A percentile compares a stretch with the other conserved stretches of the same genome.
phyloP scores from a whole-genome alignment of 495 filamentous ascomycete species.

The Podospora australis region DNA sequence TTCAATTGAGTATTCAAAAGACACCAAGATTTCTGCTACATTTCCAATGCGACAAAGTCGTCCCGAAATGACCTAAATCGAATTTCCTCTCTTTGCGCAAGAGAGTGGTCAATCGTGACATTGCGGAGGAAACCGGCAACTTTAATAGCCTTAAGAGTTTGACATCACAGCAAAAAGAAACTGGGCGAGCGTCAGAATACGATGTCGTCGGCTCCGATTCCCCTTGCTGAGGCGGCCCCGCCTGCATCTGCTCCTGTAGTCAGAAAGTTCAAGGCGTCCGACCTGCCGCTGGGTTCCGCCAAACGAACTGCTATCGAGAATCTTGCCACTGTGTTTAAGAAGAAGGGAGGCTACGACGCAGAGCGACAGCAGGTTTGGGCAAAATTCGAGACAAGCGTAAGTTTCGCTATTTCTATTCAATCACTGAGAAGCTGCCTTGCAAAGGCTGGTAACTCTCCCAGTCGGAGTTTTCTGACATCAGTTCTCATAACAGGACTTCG shows the following conservation, averaged over 20 bases:
- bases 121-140: too few relatives aligned
- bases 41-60: too few relatives aligned
- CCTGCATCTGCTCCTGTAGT: conserved; percentile 14
- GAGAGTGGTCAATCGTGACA: too few relatives aligned
- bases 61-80: too few relatives aligned
- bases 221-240: neutral
- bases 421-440: too few relatives aligned
- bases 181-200: neutral
- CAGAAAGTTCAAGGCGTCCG: conserved; percentile 77
- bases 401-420: conserved; percentile 19
- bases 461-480: neutral
- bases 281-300: conserved; percentile 66
- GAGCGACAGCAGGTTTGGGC: conserved; percentile 76
- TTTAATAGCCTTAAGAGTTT: too few relatives aligned
- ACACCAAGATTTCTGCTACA: too few relatives aligned
- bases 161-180: too few relatives aligned
- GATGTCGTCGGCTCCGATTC: neutral
- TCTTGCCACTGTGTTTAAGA: conserved; percentile 77
- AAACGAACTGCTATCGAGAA: conserved; percentile 71
- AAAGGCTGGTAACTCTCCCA: too few relatives aligned
- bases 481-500: conserved; percentile 49
- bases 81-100: too few relatives aligned
- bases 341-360: conserved; percentile 83
- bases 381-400: conserved; percentile 69
- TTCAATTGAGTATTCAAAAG: too few relatives aligned